Base-by-base conservation (phyloP, 164 flowering plant genomes). In the Houttuynia cordata region DNA sequence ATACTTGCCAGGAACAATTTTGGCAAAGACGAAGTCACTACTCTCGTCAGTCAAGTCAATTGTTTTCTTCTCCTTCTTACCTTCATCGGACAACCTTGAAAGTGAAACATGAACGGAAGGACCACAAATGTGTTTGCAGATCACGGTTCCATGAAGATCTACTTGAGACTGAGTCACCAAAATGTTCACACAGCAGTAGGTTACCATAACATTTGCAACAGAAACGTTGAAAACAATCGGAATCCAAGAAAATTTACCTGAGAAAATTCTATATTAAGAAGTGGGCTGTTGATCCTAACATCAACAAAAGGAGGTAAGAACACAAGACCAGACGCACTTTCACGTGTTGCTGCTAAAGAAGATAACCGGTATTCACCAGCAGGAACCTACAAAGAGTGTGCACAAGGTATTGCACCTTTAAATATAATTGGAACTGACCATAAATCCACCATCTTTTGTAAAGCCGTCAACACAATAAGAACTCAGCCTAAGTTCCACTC, bases 361-460 rank as follows among this genome's bases (percentile, higher is more conserved):
- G 93, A 83, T 58, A 94, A 64, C 59, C 90, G 95, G 75, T 94
- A 94, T 70, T 87, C 97, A 45, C 97, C 99, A 20, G 86, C 74
- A 51, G 80, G 85, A 71, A 91, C 97, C 97, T 91, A 71, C 57
- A 55, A 53, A 57, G 21, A 8, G 23, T 30, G 6, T 30, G 37
- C 2, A 30, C 37, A 45, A 45, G 15, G 17, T 45, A 45, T 45
- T 45, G 17, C 8, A 17, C 13, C 49, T 45, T 14, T 45, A 45
- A 45, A 45, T 45, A 17, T 12, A 45, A 45, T 45, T 45, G 14
- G 37, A 2, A 30, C 37, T 30, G 37, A 30, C 37, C 37, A 30
- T 30, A 30, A 30, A 30, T 2, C 6, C 37, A 30, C 37, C 37
- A 30, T 30, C 37, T 30, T 30, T 30, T 30, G 37, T 30, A 30